Evolutionary conservation across 495 filamentous ascomycete species (phyloP).

Genomic region (Astrothelium subdiscretum): DNA sequence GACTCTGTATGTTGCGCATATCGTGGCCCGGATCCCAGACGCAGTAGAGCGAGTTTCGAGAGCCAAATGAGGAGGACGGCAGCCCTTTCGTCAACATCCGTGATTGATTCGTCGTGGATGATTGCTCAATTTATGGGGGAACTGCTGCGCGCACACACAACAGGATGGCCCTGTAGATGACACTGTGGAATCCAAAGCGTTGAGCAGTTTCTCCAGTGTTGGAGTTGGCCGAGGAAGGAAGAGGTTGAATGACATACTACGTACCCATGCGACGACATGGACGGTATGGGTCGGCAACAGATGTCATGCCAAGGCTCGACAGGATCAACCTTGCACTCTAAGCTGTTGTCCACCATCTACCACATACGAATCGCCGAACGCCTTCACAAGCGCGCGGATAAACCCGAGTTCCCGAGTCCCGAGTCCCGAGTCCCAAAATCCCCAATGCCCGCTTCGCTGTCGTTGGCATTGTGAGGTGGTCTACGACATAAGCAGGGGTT

Average conservation of each 20-base stretch:
- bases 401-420: background rate
- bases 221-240: background rate
- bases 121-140: background rate
- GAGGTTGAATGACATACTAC: background rate
- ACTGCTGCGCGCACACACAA: background rate
- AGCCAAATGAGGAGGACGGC: background rate
- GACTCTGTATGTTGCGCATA: constrained; percentile 1
- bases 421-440: background rate
- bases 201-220: background rate
- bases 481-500: no score
- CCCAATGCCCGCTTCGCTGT: background rate
- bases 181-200: background rate
- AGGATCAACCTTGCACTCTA: background rate
- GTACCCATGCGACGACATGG: background rate
- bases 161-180: constrained; percentile 1
- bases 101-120: background rate
- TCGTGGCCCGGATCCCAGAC: background rate
- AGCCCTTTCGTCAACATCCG: background rate
- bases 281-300: background rate
- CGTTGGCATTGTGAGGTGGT: background rate
- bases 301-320: background rate
- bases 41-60: background rate
- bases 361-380: background rate
- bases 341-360: constrained; percentile 1
- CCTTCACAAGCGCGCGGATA: background rate